Percentiles rank a stretch among this genome's conserved stretches.
These are phyloP conservation scores for Fusarium papillatum DNA, from an alignment of 2,329 filamentous ascomycete genomes.

Conservation along the genomic window DNA sequence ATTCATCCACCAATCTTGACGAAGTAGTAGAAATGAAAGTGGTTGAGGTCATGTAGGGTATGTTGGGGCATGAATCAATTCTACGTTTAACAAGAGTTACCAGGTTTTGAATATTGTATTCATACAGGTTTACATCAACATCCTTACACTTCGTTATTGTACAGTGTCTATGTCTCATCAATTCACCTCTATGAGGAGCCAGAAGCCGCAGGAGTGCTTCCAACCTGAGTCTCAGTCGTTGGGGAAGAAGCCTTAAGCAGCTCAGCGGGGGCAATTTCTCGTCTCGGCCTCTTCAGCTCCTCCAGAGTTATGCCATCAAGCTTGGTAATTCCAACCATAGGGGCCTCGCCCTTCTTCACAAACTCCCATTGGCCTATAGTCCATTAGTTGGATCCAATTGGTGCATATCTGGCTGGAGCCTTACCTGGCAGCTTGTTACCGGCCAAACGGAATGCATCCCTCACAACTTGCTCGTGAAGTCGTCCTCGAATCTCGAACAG, in stretches of 20 bases:
- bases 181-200: constrained; percentile 38
- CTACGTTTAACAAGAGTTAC: not conserved
- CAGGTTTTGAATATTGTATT: constrained; percentile 37
- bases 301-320: constrained; percentile 87
- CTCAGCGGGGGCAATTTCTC: constrained; percentile 67
- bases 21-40: not conserved
- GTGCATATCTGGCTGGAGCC: constrained; percentile 26
- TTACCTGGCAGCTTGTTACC: constrained; percentile 95
- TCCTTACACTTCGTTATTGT: constrained; percentile 41
- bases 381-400: constrained; percentile 34
- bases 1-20: not conserved
- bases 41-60: not conserved
- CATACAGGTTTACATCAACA: constrained; percentile 43
- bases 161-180: constrained; percentile 35
- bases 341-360: constrained; percentile 90
- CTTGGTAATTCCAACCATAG: constrained; percentile 94
- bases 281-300: constrained; percentile 84
- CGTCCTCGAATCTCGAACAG: constrained; percentile 94
- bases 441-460: constrained; percentile 93
- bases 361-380: constrained; percentile 85
- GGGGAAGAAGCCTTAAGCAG: constrained; percentile 50
- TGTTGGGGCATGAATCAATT: not conserved
- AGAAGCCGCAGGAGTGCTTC: constrained; percentile 51
- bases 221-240: constrained; percentile 49
- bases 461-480: constrained; percentile 93